These are phyloP conservation scores for Aspergillus ochraceoroseus DNA, from an alignment of 2,329 filamentous ascomycete species.

Conservation along the genomic window DNA sequence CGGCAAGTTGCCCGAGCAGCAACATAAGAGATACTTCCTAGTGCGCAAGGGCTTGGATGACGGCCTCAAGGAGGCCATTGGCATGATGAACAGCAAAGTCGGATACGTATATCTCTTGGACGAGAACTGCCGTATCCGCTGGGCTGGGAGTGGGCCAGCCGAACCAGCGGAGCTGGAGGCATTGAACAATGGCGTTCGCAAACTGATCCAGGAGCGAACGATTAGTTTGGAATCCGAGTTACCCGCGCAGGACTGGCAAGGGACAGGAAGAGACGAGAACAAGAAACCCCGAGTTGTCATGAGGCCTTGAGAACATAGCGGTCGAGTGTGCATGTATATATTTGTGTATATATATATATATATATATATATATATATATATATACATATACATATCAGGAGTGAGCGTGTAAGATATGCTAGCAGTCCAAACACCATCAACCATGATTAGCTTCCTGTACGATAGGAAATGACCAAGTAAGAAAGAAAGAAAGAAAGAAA, in stretches of 20 bases:
- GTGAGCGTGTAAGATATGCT: constrained; percentile 19
- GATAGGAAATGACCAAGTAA: constrained; percentile 3
- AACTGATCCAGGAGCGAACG: constrained; percentile 41
- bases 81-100: constrained; percentile 80
- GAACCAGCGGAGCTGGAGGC: constrained; percentile 40
- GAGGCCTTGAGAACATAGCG: constrained; percentile 12
- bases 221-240: constrained; percentile 23
- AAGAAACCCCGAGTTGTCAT: constrained; percentile 22
- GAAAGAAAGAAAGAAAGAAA: background rate
- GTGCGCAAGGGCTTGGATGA: constrained; percentile 55
- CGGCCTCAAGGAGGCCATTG: constrained; percentile 55
- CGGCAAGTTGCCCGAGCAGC: constrained; percentile 44
- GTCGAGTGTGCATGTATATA: constrained; percentile 14
- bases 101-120: constrained; percentile 93
- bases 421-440: constrained; percentile 10
- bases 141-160: constrained; percentile 69
- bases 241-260: constrained; percentile 21
- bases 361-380: constrained; percentile 13
- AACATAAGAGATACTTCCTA: constrained; percentile 57
- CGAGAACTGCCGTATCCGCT: constrained; percentile 79
- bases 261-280: constrained; percentile 4
- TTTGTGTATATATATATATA: constrained; percentile 11
- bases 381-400: constrained; percentile 11
- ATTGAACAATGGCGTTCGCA: constrained; percentile 41
- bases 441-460: constrained; percentile 18